Evolutionary conservation across 129 eudicot genomes (phyloP), one percentile per base, ranked within the genome.

Genomic region (Helichrysum umbraculigerum): DNA sequence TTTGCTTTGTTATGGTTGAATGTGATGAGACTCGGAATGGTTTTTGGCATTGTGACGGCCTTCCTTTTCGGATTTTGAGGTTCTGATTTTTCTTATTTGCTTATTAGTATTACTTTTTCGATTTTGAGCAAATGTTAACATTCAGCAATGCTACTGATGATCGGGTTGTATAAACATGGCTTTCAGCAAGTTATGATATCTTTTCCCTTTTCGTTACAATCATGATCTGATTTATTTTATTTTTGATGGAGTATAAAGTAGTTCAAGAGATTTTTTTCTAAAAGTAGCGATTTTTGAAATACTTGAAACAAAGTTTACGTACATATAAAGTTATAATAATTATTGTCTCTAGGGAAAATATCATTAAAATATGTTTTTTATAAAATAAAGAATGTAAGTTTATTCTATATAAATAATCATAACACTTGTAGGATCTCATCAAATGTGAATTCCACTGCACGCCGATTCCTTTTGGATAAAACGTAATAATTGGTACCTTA

Each of bases 371-470:
- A 41, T 25, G 21, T 68, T 19, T 66, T 15, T 60, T 2, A 32
- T 32, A 10, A n/a, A 16, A 17, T 39, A 7, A 68, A 68, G 42
- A 20, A 41, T 32, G 60, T 59, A 34, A 30, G 6, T n/a, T 54
- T 66, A 3, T 66, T 76, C 19, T 8, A 25, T 25, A 25, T 25
- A 32, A 10, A 35, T 66, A 66, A 76, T 66, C 37, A 76, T 76
- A 21, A 52, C 28, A 25, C 66, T 50, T 33, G 22, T 66, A 41
- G 47, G 56, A 76, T 52, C 35, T 64, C 57, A 76, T 64, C 57
- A 76, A 33, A 66, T 51, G 62, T 41, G 42, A 25, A 60, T 22
- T 37, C 78, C 35, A 61, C 66, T n/a, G 21, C 80, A 76, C 66
- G 80, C 80, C 56, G 37, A 76, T 41, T 66, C 19, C 66, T 9